Conservation (phyloP, 108 stramenopile genomes). For the Conticribra weissflogii region DNA sequence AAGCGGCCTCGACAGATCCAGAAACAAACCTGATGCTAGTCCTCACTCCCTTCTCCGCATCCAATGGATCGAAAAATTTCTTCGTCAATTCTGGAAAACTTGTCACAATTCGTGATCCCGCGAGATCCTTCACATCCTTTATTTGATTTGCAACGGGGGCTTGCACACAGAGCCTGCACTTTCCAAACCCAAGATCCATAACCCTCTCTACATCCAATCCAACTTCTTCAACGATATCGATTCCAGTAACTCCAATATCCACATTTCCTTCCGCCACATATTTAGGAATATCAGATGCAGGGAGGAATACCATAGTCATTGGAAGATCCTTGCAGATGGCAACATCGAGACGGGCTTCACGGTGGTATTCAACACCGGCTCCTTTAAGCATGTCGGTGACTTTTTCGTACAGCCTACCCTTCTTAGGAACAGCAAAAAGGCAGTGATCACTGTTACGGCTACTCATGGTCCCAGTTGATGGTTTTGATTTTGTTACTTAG, state of each 20-base stretch:
- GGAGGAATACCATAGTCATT: constrained; percentile 94
- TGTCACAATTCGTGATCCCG: constrained; percentile 95
- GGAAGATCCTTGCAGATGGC: constrained; percentile 85
- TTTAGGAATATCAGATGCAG: constrained; percentile 95
- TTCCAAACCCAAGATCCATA: constrained; percentile 94
- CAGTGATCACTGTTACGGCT: constrained; percentile 58
- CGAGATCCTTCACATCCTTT: constrained; percentile 69
- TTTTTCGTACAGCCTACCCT: constrained; percentile 94
- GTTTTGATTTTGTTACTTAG: neutral
- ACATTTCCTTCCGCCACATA: constrained; percentile 97
- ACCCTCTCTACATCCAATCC: constrained; percentile 78
- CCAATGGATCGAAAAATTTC: constrained; percentile 83
- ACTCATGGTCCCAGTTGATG: constrained; percentile 11
- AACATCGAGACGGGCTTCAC: constrained; percentile 87
- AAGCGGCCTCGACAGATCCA: constrained; percentile 97
- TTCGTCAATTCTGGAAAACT: constrained; percentile 90
- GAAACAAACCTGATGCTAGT: constrained; percentile 92
- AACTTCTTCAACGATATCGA: constrained; percentile 86
- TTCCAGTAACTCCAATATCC: constrained; percentile 95
- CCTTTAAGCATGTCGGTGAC: constrained; percentile 91
- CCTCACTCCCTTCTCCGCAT: constrained; percentile 69
- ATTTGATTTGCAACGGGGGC: constrained; percentile 83
- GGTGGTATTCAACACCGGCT: constrained; percentile 91
- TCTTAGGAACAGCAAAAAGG: constrained; percentile 95
- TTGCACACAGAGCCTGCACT: constrained; percentile 94